phyloP scores from a whole-genome alignment of 192 early-diverging fungal species.

The Mortierella claussenii region DNA sequence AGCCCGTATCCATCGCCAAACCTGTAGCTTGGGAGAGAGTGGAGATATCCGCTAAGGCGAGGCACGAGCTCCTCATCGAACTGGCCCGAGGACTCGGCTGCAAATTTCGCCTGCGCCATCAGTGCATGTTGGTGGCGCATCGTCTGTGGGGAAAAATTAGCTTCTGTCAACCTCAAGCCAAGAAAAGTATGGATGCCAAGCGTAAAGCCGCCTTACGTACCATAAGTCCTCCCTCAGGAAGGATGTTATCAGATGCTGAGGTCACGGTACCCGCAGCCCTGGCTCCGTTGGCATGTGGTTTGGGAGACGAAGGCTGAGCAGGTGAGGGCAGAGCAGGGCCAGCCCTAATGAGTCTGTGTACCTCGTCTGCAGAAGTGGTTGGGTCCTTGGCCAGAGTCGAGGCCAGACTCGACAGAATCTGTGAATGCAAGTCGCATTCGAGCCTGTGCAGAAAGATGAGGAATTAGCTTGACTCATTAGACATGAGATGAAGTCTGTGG shows the following conservation, averaged over 20 bases:
- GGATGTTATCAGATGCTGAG: slow-evolving; percentile 7
- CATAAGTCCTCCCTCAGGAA: slow-evolving; percentile 41
- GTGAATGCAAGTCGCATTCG: slow-evolving; percentile 63
- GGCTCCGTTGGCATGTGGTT: slow-evolving; percentile 9
- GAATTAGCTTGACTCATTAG: not conserved
- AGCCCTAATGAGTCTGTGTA: slow-evolving; percentile 51
- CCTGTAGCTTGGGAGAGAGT: slow-evolving; percentile 31
- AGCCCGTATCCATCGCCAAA: slow-evolving; percentile 34
- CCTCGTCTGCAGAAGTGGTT: slow-evolving; percentile 56
- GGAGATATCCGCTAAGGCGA: slow-evolving; percentile 33
- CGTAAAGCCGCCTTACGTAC: slow-evolving; percentile 8
- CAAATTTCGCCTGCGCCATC: slow-evolving; percentile 44
- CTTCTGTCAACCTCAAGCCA: too few species aligned
- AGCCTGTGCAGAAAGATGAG: slow-evolving; percentile 35
- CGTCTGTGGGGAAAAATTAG: slow-evolving; percentile 8
- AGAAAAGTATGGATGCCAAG: too few species aligned
- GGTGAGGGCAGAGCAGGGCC: slow-evolving; percentile 52
- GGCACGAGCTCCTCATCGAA: slow-evolving; percentile 46
- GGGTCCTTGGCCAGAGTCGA: slow-evolving; percentile 58
- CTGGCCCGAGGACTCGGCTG: slow-evolving; percentile 46
- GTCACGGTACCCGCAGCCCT: slow-evolving; percentile 9
- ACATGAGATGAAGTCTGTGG: too few species aligned
- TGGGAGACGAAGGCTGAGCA: slow-evolving; percentile 24
- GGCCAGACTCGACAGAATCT: slow-evolving; percentile 61
- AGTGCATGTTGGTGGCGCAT: slow-evolving; percentile 51